These are phyloP conservation scores for Microsporum audouinii DNA, from an alignment of 2,329 filamentous ascomycete species.

Conservation along the genomic window DNA sequence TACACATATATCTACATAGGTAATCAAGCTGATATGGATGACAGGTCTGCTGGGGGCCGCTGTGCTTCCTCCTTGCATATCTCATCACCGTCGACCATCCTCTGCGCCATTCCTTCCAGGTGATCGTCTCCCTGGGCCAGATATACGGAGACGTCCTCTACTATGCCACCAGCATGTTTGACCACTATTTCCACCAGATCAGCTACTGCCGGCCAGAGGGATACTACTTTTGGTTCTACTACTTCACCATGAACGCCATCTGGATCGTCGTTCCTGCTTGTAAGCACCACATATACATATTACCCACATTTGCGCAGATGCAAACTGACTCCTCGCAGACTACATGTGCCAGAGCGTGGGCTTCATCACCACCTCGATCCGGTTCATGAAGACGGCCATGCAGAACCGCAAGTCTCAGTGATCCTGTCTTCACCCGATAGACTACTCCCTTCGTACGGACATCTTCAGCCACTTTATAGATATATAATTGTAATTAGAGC, in stretches of 20 bases:
- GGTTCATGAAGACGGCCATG: conserved; percentile 16
- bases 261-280: conserved; percentile 52
- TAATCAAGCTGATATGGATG: neutral
- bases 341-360: conserved; percentile 25
- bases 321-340: conserved; percentile 15
- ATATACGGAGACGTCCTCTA: conserved; percentile 55
- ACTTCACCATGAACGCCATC: conserved; percentile 54
- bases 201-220: conserved; percentile 51
- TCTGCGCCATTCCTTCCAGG: conserved; percentile 48
- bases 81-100: conserved; percentile 45
- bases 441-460: neutral
- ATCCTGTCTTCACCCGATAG: neutral
- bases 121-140: conserved; percentile 51
- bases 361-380: conserved; percentile 23
- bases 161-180: conserved; percentile 52
- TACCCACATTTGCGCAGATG: neutral
- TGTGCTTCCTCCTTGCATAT: conserved; percentile 47
- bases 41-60: conserved; percentile 50
- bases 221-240: conserved; percentile 57
- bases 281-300: conserved; percentile 26
- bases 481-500: neutral
- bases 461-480: neutral
- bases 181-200: conserved; percentile 44
- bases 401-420: conserved; percentile 21
- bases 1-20: neutral